phyloP scores from a whole-genome alignment of 805 yeast species.

The Kuraishia cidri region DNA sequence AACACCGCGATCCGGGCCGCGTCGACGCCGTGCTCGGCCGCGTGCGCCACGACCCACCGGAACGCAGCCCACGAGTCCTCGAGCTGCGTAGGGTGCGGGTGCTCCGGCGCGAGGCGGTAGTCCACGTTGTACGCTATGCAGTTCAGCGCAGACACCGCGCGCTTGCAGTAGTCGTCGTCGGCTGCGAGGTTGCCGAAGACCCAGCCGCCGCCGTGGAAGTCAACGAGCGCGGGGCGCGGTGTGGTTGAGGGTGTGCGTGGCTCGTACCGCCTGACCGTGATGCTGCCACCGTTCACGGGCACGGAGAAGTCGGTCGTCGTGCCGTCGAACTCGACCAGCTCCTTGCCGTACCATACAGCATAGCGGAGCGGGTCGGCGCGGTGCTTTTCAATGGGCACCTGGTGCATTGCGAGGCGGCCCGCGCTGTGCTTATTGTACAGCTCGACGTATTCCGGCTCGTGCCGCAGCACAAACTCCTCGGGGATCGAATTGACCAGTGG shows the following conservation, averaged over 20 bases:
- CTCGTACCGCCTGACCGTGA: conserved; percentile 24
- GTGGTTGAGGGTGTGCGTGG: too few species aligned
- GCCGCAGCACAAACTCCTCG: conserved; percentile 4
- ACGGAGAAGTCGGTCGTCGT: conserved; percentile 21
- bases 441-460: conserved; percentile 28
- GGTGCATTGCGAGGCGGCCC: conserved; percentile 5
- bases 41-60: conserved; percentile 12
- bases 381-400: conserved; percentile 4
- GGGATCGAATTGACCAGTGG: too few species aligned
- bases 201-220: conserved; percentile 40
- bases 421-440: conserved; percentile 19
- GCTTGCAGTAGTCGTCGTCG: conserved; percentile 29
- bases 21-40: conserved; percentile 13
- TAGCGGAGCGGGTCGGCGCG: conserved; percentile 4
- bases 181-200: conserved; percentile 28
- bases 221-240: too few species aligned
- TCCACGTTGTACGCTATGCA: conserved; percentile 31
- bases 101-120: conserved; percentile 35
- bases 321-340: conserved; percentile 19
- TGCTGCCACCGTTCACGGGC: conserved; percentile 12
- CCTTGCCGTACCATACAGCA: conserved; percentile 16
- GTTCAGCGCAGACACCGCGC: conserved; percentile 19
- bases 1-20: conserved; percentile 23
- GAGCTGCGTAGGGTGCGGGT: conserved; percentile 32
- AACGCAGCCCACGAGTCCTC: conserved; percentile 26